Percentiles rank a stretch among this genome's conserved stretches.
Evolutionary conservation across 2,329 filamentous ascomycete species (phyloP).

Genomic region (Aspergillus sp.): DNA sequence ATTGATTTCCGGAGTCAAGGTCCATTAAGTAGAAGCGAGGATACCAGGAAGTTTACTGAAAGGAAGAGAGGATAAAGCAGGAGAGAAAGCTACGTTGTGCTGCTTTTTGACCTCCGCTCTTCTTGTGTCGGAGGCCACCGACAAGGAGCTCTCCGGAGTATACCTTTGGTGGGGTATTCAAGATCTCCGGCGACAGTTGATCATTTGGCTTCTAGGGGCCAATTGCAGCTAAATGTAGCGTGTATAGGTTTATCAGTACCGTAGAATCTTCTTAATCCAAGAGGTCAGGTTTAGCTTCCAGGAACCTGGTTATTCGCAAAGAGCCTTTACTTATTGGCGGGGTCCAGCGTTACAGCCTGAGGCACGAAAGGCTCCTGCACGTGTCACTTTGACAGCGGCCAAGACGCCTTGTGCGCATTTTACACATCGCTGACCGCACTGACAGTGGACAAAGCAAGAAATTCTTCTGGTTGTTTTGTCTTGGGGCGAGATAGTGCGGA

Average conservation of each 20-base stretch:
- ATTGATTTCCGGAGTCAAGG: constrained; percentile 16
- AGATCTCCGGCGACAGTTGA: not conserved
- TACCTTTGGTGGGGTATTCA: constrained; percentile 19
- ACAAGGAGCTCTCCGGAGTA: constrained; percentile 26
- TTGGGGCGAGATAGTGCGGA: not conserved
- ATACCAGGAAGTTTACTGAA: not conserved
- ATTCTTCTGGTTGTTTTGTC: not conserved
- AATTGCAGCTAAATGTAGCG: not conserved
- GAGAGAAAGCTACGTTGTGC: not conserved
- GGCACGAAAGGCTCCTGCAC: constrained; percentile 19
- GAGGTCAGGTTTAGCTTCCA: constrained; percentile 8
- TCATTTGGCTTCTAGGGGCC: not conserved
- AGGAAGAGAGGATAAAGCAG: not conserved
- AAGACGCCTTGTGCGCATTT: not conserved
- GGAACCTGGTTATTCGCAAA: constrained; percentile 1
- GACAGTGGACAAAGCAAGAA: not conserved
- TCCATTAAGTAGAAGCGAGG: constrained; percentile 23
- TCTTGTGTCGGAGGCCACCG: constrained; percentile 38
- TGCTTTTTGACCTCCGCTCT: constrained; percentile 22
- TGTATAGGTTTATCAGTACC: not conserved
- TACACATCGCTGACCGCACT: not conserved
- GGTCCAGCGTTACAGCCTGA: constrained; percentile 16
- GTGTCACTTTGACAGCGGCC: constrained; percentile 14
- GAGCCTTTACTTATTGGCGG: not conserved
- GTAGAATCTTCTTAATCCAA: not conserved